A percentile compares a stretch with the other conserved stretches of the same genome.
phyloP scores from a whole-genome alignment of 345 rosid species.

The Euphorbia peplus region DNA sequence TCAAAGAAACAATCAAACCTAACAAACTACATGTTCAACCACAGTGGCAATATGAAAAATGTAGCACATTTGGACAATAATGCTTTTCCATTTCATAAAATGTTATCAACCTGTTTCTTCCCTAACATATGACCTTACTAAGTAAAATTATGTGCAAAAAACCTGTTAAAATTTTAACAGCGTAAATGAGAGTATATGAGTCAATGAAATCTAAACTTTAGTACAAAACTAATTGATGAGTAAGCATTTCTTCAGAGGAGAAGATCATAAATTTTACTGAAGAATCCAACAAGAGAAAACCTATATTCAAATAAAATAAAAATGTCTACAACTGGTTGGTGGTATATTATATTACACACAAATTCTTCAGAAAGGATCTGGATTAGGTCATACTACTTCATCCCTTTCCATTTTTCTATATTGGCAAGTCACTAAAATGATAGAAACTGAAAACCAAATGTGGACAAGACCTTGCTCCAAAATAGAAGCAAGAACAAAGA shows the following conservation, averaged over 20 bases:
- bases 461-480: no score
- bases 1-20: neutral
- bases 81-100: neutral
- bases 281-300: neutral
- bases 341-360: conserved; percentile 4
- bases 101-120: neutral
- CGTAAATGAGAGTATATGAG: neutral
- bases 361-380: no score
- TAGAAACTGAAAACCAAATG: no score
- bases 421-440: no score
- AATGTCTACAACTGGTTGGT: neutral
- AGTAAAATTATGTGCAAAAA: neutral
- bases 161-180: neutral
- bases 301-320: neutral
- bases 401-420: no score
- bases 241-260: neutral
- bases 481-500: no score
- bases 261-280: neutral
- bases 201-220: neutral
- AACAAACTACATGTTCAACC: neutral
- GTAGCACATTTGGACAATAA: neutral
- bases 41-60: neutral
- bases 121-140: neutral
- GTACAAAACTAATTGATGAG: neutral
- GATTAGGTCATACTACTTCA: no score